Base-by-base conservation (phyloP, 768 basidiomycete genomes). In the Russula sp. region DNA sequence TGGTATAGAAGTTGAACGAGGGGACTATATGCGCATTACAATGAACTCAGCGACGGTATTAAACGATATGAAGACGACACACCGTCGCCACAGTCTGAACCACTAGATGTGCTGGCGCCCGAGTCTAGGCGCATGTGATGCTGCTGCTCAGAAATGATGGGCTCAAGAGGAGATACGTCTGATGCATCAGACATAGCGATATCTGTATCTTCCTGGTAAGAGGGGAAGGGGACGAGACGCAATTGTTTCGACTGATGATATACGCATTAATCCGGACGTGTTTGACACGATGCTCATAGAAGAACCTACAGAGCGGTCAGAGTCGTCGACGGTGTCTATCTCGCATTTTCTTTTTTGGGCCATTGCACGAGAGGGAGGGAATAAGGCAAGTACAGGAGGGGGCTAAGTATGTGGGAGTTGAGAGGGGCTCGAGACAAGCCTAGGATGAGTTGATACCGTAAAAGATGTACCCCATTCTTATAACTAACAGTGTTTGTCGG, bases 271-370 rank as follows among this genome's bases (percentile, higher is more conserved):
- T 50, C 20, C 65, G 51, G 56, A 61, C 49, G 59, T 49, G 56
- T 39, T 45, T 57, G 39, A 45, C 25, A 38, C 59, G 22, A 38
- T 42, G 39, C 8, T 16, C 39, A 59, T 57, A 55, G 29, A 48
- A 41, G 63, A 34, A 69, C 69, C 18, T 61, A 72, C 71, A 39
- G 59, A 61, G 58, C 67, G 78, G 64, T 76, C 79, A 57, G 73
- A 76, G 64, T 76, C 75, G 68, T 83, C 83, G 61, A 82, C 80
- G 20, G 75, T 70, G 61, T 86, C 86, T 20, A 76, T 67, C 54
- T 85, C 82, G 55, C 87, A 77, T 76, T 93, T 93, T 71, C 90
- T 81, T 73, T 92, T 93, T 70, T 88, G 65, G 45, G 83, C 78
- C 88, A 90, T 91, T 55, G 66, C 64, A 66, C 56, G 65, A 55